A percentile compares a stretch with the other conserved stretches of the same genome.
phyloP scores from a whole-genome alignment of 805 yeast species.

The Kazachstania martiniae region DNA sequence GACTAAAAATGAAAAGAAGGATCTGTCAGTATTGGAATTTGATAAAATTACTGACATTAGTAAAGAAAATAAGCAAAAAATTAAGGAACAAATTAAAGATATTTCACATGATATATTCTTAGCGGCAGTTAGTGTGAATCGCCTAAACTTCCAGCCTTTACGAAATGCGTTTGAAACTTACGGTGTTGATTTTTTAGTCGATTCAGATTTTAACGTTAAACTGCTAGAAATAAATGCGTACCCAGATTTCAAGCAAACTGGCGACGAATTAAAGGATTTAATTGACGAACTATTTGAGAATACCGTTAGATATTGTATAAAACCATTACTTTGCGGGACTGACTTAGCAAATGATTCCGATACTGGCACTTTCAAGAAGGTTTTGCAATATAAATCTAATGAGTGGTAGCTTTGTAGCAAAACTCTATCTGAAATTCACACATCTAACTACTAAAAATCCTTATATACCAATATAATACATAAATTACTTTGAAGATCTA shows the following conservation, averaged over 20 bases:
- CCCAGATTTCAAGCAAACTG: constrained; percentile 96
- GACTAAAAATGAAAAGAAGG: constrained; percentile 33
- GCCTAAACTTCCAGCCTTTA: constrained; percentile 75
- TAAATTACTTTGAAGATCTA: too few relatives aligned
- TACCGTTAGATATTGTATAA: constrained; percentile 38
- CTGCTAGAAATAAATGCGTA: constrained; percentile 83
- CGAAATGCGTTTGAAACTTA: constrained; percentile 74
- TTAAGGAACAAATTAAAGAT: constrained; percentile 46
- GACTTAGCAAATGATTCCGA: constrained; percentile 3
- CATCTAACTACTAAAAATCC: not conserved
- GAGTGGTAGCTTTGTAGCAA: constrained; percentile 22
- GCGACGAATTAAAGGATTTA: constrained; percentile 53
- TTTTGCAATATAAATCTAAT: constrained; percentile 29
- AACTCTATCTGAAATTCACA: not conserved
- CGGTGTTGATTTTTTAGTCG: constrained; percentile 83
- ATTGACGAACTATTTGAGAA: constrained; percentile 58
- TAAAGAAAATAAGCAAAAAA: constrained; percentile 27
- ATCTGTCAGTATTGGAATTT: constrained; percentile 51
- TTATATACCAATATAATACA: too few relatives aligned
- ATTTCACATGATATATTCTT: constrained; percentile 60
- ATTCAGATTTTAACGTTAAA: constrained; percentile 40
- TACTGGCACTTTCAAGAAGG: constrained; percentile 30
- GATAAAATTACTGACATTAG: constrained; percentile 40
- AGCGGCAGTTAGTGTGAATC: constrained; percentile 75
- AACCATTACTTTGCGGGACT: constrained; percentile 33